Conservation (phyloP, 257 asterid genomes). For the Solanum stenotomum region DNA sequence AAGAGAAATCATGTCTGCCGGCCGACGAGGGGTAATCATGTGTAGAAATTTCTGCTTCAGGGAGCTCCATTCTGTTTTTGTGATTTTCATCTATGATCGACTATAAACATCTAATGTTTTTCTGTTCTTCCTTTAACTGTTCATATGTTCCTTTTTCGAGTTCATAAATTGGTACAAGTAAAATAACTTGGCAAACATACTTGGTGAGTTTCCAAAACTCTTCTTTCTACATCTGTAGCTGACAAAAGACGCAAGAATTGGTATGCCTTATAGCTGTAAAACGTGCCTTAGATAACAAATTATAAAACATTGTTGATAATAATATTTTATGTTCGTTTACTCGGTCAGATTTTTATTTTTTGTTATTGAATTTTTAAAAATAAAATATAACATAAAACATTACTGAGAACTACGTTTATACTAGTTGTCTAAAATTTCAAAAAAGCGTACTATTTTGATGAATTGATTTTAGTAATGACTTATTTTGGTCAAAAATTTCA, state of each 20-base stretch:
- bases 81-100: not conserved
- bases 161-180: not conserved
- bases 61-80: not conserved
- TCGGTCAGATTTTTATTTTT: too few relatives aligned
- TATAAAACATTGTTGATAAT: too few relatives aligned
- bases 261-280: not conserved
- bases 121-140: not conserved
- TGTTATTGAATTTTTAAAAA: too few relatives aligned
- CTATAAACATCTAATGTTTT: not conserved
- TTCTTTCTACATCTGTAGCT: not conserved
- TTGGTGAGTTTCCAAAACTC: not conserved
- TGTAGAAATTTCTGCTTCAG: not conserved
- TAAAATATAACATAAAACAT: too few relatives aligned
- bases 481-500: too few relatives aligned
- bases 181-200: not conserved
- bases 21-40: slow-evolving; percentile 66
- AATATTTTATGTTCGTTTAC: too few relatives aligned
- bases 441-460: too few relatives aligned
- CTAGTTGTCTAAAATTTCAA: accelerated
- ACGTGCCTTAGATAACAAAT: not conserved
- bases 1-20: slow-evolving; percentile 93
- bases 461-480: too few relatives aligned
- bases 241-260: not conserved
- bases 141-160: not conserved
- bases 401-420: too few relatives aligned